phyloP scores from a whole-genome alignment of 1,284 basidiomycete genomes.

The Heliocybe sulcata region DNA sequence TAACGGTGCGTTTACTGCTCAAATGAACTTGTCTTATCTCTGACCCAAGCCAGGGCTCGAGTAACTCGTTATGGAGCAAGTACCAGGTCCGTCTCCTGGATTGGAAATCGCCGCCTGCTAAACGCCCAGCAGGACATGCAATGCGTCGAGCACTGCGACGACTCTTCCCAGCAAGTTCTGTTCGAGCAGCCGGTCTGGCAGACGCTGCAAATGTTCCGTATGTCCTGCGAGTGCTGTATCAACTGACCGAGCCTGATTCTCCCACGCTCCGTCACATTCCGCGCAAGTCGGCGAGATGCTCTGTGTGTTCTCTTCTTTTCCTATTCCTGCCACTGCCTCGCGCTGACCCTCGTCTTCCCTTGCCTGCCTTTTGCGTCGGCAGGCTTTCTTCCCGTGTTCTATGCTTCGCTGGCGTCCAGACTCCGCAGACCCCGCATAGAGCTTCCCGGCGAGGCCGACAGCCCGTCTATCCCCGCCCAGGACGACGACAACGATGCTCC shows the following conservation, averaged over 20 bases:
- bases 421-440: constrained; percentile 42
- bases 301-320: constrained; percentile 46
- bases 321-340: constrained; percentile 10
- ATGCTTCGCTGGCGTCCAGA: constrained; percentile 50
- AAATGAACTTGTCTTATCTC: not conserved
- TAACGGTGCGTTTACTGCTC: constrained; percentile 44
- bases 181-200: constrained; percentile 95
- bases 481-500: constrained; percentile 14
- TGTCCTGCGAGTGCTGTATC: constrained; percentile 26
- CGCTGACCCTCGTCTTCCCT: constrained; percentile 20
- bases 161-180: constrained; percentile 44
- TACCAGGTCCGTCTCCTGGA: constrained; percentile 50
- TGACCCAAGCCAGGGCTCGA: constrained; percentile 48
- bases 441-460: constrained; percentile 38
- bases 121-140: constrained; percentile 70
- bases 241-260: constrained; percentile 11
- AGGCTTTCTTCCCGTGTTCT: constrained; percentile 83
- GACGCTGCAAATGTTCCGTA: constrained; percentile 89
- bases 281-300: constrained; percentile 83
- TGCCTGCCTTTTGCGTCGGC: constrained; percentile 15
- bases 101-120: constrained; percentile 9
- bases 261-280: constrained; percentile 23
- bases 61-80: constrained; percentile 76
- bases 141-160: constrained; percentile 86
- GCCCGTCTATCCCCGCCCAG: not conserved